Evolutionary conservation across 176 grass and related monocot genomes (phyloP).

Genomic region (Zoysia japonica): DNA sequence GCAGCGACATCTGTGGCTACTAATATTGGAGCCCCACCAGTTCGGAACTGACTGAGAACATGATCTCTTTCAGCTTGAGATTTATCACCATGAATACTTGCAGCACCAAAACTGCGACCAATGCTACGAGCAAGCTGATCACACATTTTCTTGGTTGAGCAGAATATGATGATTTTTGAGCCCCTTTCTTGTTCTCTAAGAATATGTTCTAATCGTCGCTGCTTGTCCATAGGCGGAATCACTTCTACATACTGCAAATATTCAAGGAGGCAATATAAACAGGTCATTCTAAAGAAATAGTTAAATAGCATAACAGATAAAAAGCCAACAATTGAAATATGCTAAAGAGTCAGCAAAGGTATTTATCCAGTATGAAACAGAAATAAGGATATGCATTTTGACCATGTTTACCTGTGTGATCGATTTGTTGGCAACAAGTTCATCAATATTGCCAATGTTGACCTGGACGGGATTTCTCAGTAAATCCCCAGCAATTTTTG

Average conservation of each 20-base stretch:
- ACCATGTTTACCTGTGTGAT: slow-evolving; percentile 78
- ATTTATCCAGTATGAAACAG: slow-evolving; percentile 18
- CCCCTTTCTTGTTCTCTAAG: slow-evolving; percentile 92
- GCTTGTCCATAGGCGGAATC: slow-evolving; percentile 76
- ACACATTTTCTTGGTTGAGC: slow-evolving; percentile 88
- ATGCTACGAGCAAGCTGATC: slow-evolving; percentile 82
- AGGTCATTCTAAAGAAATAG: slow-evolving; percentile 19
- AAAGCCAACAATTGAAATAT: slow-evolving; percentile 18
- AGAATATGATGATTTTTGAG: slow-evolving; percentile 95
- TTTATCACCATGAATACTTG: slow-evolving; percentile 90
- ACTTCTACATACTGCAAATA: slow-evolving; percentile 82
- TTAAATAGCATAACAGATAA: slow-evolving; percentile 12
- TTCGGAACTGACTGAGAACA: slow-evolving; percentile 86
- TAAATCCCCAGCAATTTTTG: slow-evolving; percentile 94
- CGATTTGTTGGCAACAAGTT: slow-evolving; percentile 95
- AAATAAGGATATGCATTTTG: slow-evolving; percentile 23
- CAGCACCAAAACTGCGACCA: slow-evolving; percentile 76
- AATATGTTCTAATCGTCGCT: slow-evolving; percentile 89
- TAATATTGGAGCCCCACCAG: slow-evolving; percentile 77
- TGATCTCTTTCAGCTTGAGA: slow-evolving; percentile 90
- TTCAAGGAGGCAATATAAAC: slow-evolving; percentile 22
- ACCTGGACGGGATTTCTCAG: slow-evolving; percentile 90
- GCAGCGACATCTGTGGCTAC: slow-evolving; percentile 99
- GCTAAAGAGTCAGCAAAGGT: slow-evolving; percentile 15
- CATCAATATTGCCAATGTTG: slow-evolving; percentile 89